These are phyloP conservation scores for Penicillium cosmopolitanum DNA, from an alignment of 495 filamentous ascomycete genomes.

Conservation along the genomic window DNA sequence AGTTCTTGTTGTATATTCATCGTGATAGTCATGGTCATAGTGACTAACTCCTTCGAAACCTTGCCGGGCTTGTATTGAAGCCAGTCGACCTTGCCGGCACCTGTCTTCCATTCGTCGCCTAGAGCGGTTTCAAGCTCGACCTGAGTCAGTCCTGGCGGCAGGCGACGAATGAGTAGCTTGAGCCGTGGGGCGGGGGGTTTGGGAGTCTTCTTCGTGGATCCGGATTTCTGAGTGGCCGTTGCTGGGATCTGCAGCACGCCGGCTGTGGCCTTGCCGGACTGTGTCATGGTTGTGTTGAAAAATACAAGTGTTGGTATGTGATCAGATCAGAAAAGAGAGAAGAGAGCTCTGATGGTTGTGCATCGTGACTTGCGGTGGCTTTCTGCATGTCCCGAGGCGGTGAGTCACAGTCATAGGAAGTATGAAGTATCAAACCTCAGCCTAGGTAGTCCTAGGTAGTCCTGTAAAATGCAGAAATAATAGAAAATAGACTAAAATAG, in stretches of 20 bases:
- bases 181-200: constrained; percentile 67
- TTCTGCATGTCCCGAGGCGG: too few species aligned
- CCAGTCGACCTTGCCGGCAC: constrained; percentile 84
- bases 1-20: constrained; percentile 8
- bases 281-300: constrained; percentile 32
- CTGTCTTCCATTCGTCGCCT: constrained; percentile 81
- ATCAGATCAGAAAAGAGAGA: too few species aligned
- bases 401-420: too few species aligned
- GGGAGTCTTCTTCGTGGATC: constrained; percentile 45
- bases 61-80: constrained; percentile 78
- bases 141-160: constrained; percentile 85
- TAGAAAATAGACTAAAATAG: too few species aligned
- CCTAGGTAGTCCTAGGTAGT: too few species aligned
- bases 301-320: background rate
- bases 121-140: constrained; percentile 72
- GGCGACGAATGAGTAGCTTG: constrained; percentile 82
- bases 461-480: too few species aligned
- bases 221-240: constrained; percentile 60
- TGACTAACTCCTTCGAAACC: constrained; percentile 76
- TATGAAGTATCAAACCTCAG: too few species aligned
- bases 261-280: constrained; percentile 46
- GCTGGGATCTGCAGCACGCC: constrained; percentile 65
- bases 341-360: too few species aligned
- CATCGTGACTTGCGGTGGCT: too few species aligned
- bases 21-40: constrained; percentile 10